phyloP scores from a whole-genome alignment of 441 rosid species.

The Pelargonium cotyledonis region DNA sequence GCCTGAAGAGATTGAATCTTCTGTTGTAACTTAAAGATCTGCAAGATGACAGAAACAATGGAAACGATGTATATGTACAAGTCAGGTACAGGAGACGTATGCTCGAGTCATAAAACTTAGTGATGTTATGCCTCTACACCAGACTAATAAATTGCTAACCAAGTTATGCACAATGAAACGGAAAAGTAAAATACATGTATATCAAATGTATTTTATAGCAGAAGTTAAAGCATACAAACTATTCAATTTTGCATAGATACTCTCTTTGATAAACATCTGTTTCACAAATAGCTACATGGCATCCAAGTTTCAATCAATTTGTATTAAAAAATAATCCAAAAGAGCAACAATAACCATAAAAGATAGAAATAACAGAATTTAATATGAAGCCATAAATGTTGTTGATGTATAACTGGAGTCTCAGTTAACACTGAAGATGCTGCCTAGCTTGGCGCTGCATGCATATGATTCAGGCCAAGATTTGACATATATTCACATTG shows the following conservation, averaged over 20 bases:
- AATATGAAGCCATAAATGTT: too few relatives aligned
- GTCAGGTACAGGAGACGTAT: not conserved
- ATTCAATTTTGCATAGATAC: not conserved
- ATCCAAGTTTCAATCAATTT: not conserved
- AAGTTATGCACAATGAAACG: not conserved
- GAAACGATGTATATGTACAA: not conserved
- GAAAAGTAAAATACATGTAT: too few relatives aligned
- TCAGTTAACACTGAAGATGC: too few relatives aligned
- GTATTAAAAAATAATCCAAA: too few relatives aligned
- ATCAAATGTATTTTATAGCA: not conserved
- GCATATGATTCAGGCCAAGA: too few relatives aligned
- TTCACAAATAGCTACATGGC: not conserved
- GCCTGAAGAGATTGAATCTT: slow-evolving; percentile 76
- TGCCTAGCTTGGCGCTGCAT: too few relatives aligned
- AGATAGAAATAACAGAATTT: not conserved
- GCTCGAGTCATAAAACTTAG: too few relatives aligned
- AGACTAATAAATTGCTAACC: not conserved
- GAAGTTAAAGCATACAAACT: not conserved
- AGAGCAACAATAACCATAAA: too few relatives aligned
- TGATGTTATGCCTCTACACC: not conserved
- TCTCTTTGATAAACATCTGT: not conserved
- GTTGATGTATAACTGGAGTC: too few relatives aligned
- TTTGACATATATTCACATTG: too few relatives aligned
- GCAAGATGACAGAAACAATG: slow-evolving; percentile 21
- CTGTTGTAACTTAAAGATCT: slow-evolving; percentile 79